Base-by-base conservation (phyloP, 805 yeast genomes). In the Starmerella cellae region DNA sequence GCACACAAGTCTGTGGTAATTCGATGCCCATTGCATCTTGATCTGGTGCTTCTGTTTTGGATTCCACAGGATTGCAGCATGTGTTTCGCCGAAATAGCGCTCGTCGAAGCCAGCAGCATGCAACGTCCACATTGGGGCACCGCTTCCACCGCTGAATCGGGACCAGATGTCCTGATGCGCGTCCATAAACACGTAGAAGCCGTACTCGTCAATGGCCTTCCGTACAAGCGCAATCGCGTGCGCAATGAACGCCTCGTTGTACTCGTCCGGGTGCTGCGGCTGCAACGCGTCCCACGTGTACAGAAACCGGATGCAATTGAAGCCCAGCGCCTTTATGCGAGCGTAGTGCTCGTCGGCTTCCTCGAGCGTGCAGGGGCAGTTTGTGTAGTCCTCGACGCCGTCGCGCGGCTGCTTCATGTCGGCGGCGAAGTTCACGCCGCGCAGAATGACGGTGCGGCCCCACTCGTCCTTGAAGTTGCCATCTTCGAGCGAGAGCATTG, bases 161-260 rank as follows among this genome's bases (percentile, higher is more conserved):
- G 91, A 78, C 96, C 96, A 85, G 19, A 79, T 91, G 58, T 85
- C 96, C 59, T 85, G 96, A 60, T 85, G 96, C 0, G 93, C 82
- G 56, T 85, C 95, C 45, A 87, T 55, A 49, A 82, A 75, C 11
- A 85, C 83, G 54, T 82, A 83, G 19, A 85, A 59, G 1, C 88
- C 94, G 28, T 78, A 65, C 21, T 67, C 55, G 38, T 73, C 67
- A 13, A 44, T 41, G 13, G 82, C 70, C 8, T 74, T 68, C 44
- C 70, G 65, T 40, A 85, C 59, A 17, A 84, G 66, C 44, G 74
- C 65, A 35, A 79, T 66, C 0, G 88, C 73, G 58, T 79, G 84
- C 35, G 77, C 76, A 34, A 83, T 70, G 54, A 73, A 85, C 21
- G 74, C 85, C 37, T 73, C 76, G 59, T 85, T 95, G 58, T 82